These are phyloP conservation scores for Talaromyces atroroseus DNA, from an alignment of 2,329 filamentous ascomycete genomes.

Conservation along the genomic window DNA sequence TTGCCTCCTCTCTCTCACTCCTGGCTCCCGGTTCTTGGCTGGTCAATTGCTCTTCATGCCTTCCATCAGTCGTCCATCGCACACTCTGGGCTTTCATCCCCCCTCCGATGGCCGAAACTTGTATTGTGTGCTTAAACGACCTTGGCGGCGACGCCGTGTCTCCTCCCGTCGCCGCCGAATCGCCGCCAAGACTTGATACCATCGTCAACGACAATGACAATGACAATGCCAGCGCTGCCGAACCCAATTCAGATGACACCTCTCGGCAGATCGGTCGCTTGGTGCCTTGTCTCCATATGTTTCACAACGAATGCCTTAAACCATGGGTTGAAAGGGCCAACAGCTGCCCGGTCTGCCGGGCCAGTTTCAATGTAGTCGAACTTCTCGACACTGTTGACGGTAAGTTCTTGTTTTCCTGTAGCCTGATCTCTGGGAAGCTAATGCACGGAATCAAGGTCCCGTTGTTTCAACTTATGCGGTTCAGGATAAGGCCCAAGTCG, in stretches of 20 bases:
- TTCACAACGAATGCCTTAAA: constrained; percentile 87
- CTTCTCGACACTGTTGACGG: constrained; percentile 75
- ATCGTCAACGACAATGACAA: constrained; percentile 23
- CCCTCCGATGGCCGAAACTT: constrained; percentile 58
- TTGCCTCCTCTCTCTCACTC: neutral
- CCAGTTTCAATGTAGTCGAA: constrained; percentile 83
- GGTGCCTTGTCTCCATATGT: constrained; percentile 76
- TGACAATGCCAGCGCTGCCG: constrained; percentile 10
- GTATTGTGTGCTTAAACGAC: constrained; percentile 68
- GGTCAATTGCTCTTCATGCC: constrained; percentile 34
- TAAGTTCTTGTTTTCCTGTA: constrained; percentile 36
- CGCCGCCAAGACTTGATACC: constrained; percentile 39
- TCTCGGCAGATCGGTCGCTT: constrained; percentile 53
- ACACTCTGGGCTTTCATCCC: constrained; percentile 23
- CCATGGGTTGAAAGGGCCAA: constrained; percentile 97
- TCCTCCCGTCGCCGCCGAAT: constrained; percentile 37
- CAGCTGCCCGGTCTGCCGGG: constrained; percentile 94
- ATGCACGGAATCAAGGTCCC: constrained; percentile 38
- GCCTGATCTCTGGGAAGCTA: neutral
- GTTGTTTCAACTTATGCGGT: constrained; percentile 55
- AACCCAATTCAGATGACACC: constrained; percentile 6
- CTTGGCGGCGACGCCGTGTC: constrained; percentile 53
- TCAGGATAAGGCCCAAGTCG: constrained; percentile 61
- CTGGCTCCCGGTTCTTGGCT: neutral
- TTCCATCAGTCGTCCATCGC: constrained; percentile 26